Evolutionary conservation across 257 asterid species (phyloP), one percentile per base, ranked within the genome.

Genomic region (Sherardia arvensis): DNA sequence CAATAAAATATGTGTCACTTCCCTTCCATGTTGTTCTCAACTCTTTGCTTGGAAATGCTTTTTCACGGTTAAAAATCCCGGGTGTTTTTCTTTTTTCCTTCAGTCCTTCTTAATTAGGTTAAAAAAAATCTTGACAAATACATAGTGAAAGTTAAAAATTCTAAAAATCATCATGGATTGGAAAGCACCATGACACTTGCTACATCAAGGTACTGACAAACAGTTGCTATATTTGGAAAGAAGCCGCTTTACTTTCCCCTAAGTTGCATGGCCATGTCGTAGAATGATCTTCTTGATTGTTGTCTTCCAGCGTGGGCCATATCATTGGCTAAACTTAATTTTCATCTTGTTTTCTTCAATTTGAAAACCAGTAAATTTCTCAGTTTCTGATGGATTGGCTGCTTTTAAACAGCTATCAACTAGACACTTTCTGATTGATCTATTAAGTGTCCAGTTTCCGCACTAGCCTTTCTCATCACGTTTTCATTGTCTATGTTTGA

Each of bases 401-500:
- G 23, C 36, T 47, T 5, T 14, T 5, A 18, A 21, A 18, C 43
- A 15, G 21, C 23, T 34, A 23, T 21, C 27, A 10, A 26, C 28
- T 21, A 9, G 61, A 48, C n/a, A n/a, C n/a, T n/a, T n/a, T n/a
- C n/a, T n/a, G n/a, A n/a, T n/a, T n/a, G n/a, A n/a, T n/a, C n/a
- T n/a, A n/a, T n/a, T 21, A 26, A 59, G 34, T 32, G 30, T 18
- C 17, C 26, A 18, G 7, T 26, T 8, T 60, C 18, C 66, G 12
- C 8, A 5, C n/a, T 12, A 60, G 38, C 38, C 11, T 64, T 43
- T 18, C n/a, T 76, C 30, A 53, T 59, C 55, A 12, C 26, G 38
- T 54, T 38, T 61, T 20, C 45, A 36, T 4, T 48, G 2, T 53
- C 59, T 47, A 49, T 29, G 67, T 66, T 71, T 66, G 12, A 59